Percentiles rank a stretch among this genome's conserved stretches.
phyloP scores from a whole-genome alignment of 495 filamentous ascomycete genomes.

The Trichoderma erinaceum region DNA sequence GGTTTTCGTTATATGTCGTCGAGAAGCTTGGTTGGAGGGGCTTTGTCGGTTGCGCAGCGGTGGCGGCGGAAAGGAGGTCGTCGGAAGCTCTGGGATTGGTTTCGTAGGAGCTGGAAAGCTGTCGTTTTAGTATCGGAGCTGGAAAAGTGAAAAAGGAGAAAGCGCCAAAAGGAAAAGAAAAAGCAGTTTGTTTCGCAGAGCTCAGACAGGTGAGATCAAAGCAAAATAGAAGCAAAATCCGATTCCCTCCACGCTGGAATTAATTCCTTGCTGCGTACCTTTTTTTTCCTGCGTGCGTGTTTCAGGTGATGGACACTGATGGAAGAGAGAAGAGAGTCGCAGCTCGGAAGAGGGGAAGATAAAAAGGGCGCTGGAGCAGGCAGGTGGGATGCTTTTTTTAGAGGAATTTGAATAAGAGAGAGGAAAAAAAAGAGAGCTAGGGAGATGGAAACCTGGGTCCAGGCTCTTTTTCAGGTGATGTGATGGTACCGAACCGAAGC shows the following conservation, averaged over 20 bases:
- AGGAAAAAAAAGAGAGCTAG: not conserved
- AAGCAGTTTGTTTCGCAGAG: not conserved
- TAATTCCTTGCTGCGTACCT: not conserved
- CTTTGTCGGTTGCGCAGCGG: not conserved
- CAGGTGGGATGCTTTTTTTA: constrained; percentile 11
- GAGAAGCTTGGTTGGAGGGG: not conserved
- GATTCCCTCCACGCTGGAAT: too few species aligned
- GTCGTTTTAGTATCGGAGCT: not conserved
- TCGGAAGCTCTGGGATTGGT: not conserved
- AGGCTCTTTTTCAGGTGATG: constrained; percentile 4
- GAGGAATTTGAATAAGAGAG: not conserved
- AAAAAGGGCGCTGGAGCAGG: not conserved
- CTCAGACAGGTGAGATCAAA: not conserved
- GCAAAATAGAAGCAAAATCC: not conserved
- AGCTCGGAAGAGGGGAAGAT: constrained; percentile 5
- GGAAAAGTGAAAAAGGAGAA: not conserved
- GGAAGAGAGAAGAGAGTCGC: not conserved
- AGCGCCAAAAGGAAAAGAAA: not conserved
- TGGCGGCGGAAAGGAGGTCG: not conserved
- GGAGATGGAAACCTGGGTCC: not conserved
- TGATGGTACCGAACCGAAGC: too few species aligned
- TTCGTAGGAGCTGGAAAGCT: not conserved
- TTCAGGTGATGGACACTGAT: not conserved
- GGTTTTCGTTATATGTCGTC: not conserved
- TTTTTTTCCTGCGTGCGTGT: not conserved